Base-by-base conservation (phyloP, 2,329 filamentous ascomycete genomes). In the Stagonosporopsis vannaccii region DNA sequence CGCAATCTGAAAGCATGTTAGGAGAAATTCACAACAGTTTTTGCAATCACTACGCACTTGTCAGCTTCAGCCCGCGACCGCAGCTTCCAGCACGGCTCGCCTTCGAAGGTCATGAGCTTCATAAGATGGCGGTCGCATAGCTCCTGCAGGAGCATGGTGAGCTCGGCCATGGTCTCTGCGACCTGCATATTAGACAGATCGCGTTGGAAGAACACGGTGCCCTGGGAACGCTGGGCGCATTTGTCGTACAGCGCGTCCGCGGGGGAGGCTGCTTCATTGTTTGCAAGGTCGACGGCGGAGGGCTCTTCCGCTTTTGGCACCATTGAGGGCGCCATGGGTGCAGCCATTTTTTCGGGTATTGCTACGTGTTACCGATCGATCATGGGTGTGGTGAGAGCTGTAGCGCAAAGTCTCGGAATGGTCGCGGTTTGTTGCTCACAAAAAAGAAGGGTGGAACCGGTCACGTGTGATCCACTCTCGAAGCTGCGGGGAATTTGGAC, bases 171-270 rank as follows among this genome's bases (percentile, higher is more conserved):
- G 48, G 70, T 71, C 30, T 71, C 68, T 7, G 73, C 73, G 19
- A 77, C 63, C 45, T 75, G 67, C 69, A 76, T 73, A 35, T 70
- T 71, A 22, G 69, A 69, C 22, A 77, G 61, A 28, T 77, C 75
- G 58, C 73, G 72, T 66, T 77, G 75, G 62, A 74, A 75, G 65
- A 77, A 77, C 46, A 76, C 62, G 35, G 74, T 75, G 59, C 69
- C 74, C 25, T 70, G 60, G 5, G 69, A 66, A 45, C 66, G 56
- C 49, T 71, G 60, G 28, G 70, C 70, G 66, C 75, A 77, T 67
- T 70, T 73, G 49, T 76, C 69, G 69, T 77, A 77, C 25, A 77
- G 71, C 45, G 65, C 59, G 33, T 77, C 73, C 48, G 65, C 68
- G 58, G 65, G 66, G 45, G 55, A 62, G 48, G 49, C 45, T 37